These are phyloP conservation scores for Celoporthe dispersa DNA, from an alignment of 2,329 filamentous ascomycete species.

Conservation along the genomic window DNA sequence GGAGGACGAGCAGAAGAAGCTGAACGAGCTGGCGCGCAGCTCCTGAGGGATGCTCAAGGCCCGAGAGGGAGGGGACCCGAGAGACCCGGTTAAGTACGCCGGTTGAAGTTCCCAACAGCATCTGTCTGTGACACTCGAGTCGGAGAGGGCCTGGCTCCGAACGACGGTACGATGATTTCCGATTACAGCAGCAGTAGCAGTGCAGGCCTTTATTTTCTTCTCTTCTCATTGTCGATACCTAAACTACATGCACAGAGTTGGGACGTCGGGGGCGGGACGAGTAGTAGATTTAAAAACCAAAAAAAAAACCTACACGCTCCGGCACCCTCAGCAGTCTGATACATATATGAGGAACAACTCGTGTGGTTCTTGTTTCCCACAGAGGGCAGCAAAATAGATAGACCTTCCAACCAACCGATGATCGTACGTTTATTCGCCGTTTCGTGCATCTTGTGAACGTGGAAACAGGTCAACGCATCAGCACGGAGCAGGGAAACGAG, in stretches of 20 bases:
- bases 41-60: constrained; percentile 26
- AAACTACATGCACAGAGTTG: constrained; percentile 18
- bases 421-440: neutral
- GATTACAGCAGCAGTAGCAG: neutral
- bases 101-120: neutral
- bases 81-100: neutral
- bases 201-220: neutral
- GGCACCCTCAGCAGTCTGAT: neutral
- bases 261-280: neutral
- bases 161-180: neutral
- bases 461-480: neutral
- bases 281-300: too few relatives aligned
- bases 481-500: neutral
- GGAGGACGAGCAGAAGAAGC: constrained; percentile 60
- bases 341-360: neutral
- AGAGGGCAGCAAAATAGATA: neutral
- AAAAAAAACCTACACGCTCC: neutral
- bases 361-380: neutral
- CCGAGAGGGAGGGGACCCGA: neutral
- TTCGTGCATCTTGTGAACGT: neutral
- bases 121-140: neutral
- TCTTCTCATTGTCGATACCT: constrained; percentile 19
- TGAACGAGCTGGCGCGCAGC: constrained; percentile 53
- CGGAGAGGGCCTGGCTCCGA: neutral
- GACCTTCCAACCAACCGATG: neutral